Conservation (phyloP, 1,284 basidiomycete species). For the Malassezia japonica region DNA sequence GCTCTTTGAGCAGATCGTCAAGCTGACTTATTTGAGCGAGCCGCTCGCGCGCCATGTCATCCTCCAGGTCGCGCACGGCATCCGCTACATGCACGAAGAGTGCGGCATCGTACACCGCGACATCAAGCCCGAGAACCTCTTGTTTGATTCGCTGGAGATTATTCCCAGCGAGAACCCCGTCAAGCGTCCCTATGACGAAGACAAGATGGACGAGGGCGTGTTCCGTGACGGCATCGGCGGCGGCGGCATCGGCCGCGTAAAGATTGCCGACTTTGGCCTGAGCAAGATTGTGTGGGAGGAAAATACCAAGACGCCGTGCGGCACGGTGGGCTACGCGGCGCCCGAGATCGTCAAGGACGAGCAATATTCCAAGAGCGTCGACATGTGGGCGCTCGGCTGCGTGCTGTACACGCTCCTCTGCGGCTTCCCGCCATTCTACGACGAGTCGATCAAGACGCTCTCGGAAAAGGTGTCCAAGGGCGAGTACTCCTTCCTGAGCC, state of each 20-base stretch:
- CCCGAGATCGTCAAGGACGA: slow-evolving; percentile 99
- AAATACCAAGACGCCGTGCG: slow-evolving; percentile 97
- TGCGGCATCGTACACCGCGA: slow-evolving; percentile 84
- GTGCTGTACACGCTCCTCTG: slow-evolving; percentile 97
- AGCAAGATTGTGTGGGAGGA: slow-evolving; percentile 99
- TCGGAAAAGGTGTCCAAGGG: slow-evolving; percentile 97
- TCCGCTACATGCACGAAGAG: slow-evolving; percentile 89
- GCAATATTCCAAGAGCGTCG: slow-evolving; percentile 92
- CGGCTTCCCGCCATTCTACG: slow-evolving; percentile 95
- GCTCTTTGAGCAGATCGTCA: slow-evolving; percentile 98
- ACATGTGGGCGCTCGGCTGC: slow-evolving; percentile 99
- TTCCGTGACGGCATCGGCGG: slow-evolving; percentile 83
- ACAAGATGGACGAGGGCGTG: slow-evolving; percentile 96
- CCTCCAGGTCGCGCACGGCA: slow-evolving; percentile 87
- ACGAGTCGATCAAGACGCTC: slow-evolving; percentile 93
- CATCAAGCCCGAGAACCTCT: slow-evolving; percentile 96
- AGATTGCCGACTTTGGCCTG: slow-evolving; percentile 97
- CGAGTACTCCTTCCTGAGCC: slow-evolving; percentile 94
- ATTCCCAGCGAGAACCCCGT: slow-evolving; percentile 70
- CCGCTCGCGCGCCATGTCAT: slow-evolving; percentile 68
- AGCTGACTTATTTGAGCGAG: slow-evolving; percentile 96
- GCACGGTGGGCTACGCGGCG: slow-evolving; percentile 97
- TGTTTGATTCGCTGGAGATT: slow-evolving; percentile 89
- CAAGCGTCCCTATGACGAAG: slow-evolving; percentile 82
- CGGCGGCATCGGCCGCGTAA: slow-evolving; percentile 92